Evolutionary conservation across 768 basidiomycete species (phyloP).

Genomic region (Podaxis mareebaensis): DNA sequence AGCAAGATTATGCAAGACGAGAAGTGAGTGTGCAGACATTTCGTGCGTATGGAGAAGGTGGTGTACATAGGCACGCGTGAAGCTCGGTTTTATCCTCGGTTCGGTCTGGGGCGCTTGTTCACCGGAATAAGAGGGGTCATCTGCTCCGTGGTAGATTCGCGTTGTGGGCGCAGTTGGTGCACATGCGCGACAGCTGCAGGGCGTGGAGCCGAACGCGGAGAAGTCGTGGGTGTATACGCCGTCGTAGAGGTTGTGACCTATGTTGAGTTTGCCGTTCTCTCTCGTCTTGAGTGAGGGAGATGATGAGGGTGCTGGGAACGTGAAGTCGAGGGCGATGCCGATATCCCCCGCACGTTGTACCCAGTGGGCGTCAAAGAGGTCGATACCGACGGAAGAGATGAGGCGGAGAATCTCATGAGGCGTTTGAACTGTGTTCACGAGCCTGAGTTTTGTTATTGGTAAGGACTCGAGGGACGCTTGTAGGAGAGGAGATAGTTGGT

Average conservation of each 20-base stretch:
- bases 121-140: constrained; percentile 27
- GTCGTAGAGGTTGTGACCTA: constrained; percentile 79
- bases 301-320: constrained; percentile 43
- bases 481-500: constrained; percentile 42
- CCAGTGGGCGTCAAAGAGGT: constrained; percentile 77
- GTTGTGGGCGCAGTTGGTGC: constrained; percentile 40
- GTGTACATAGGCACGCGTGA: constrained; percentile 70
- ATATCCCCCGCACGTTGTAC: constrained; percentile 64
- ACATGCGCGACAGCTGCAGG: constrained; percentile 54
- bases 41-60: constrained; percentile 88
- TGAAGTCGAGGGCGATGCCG: constrained; percentile 80
- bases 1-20: constrained; percentile 74
- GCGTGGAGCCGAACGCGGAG: constrained; percentile 44
- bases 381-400: constrained; percentile 64
- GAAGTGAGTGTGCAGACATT: constrained; percentile 80
- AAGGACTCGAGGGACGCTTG: constrained; percentile 59
- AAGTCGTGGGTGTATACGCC: constrained; percentile 61
- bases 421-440: constrained; percentile 53
- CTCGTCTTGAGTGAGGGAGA: constrained; percentile 25
- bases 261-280: constrained; percentile 32
- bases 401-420: constrained; percentile 79
- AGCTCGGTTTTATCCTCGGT: constrained; percentile 29
- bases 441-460: constrained; percentile 57
- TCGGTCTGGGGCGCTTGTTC: constrained; percentile 4
- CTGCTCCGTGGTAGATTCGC: constrained; percentile 49